phyloP scores from a whole-genome alignment of 306 rosid species.

The Begonia fuchsioides region DNA sequence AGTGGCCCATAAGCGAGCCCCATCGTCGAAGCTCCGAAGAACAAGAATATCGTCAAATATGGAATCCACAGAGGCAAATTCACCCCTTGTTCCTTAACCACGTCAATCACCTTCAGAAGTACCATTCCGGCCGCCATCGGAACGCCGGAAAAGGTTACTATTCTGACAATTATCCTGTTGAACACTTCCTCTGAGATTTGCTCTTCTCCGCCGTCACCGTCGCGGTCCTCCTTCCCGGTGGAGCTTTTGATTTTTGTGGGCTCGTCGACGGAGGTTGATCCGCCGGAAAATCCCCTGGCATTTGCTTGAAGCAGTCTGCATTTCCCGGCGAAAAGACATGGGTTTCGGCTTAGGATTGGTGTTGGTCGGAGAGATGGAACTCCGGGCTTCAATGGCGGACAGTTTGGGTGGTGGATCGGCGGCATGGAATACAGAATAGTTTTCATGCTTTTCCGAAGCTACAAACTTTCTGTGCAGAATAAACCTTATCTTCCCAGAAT shows the following conservation, averaged over 20 bases:
- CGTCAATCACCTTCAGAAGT: conserved; percentile 32
- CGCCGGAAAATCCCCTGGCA: conserved; percentile 45
- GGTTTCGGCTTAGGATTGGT: conserved; percentile 3
- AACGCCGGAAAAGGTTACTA: conserved; percentile 37
- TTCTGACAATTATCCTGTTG: conserved; percentile 47
- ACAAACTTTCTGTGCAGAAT: too few relatives aligned
- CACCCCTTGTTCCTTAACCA: conserved; percentile 34
- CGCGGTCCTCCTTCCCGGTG: conserved; percentile 5
- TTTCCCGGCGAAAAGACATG: background rate
- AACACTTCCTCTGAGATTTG: conserved; percentile 41
- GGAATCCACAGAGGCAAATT: conserved; percentile 65
- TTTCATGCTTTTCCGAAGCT: conserved; percentile 31
- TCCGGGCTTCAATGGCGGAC: conserved; percentile 35
- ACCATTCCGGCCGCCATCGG: conserved; percentile 64
- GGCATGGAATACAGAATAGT: conserved; percentile 26
- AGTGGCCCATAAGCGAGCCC: conserved; percentile 73
- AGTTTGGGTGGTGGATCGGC: conserved; percentile 18
- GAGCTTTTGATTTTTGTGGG: conserved; percentile 9
- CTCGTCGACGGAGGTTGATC: conserved; percentile 13
- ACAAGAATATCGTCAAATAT: conserved; percentile 33
- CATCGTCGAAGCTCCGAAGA: conserved; percentile 53
- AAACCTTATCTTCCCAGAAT: too few relatives aligned
- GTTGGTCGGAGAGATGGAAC: conserved; percentile 14
- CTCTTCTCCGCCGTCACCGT: conserved; percentile 15
- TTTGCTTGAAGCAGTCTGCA: conserved; percentile 16